Percentiles rank a stretch among this genome's conserved stretches.
These are phyloP conservation scores for Moniliella sp. DNA, from an alignment of 1,284 basidiomycete species.

Conservation along the genomic window DNA sequence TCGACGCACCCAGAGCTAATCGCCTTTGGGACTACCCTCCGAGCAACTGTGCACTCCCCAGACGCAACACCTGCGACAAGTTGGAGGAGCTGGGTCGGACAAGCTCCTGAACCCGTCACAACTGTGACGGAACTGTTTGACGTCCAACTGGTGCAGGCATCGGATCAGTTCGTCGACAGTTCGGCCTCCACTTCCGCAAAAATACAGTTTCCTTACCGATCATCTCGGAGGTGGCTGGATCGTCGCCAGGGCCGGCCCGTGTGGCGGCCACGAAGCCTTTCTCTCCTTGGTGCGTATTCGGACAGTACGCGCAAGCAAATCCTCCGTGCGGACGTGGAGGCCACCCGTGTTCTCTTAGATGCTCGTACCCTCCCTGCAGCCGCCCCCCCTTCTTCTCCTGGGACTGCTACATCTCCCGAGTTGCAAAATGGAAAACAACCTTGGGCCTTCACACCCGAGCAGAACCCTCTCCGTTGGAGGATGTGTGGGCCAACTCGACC, in stretches of 20 bases:
- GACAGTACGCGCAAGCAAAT: conserved; percentile 14
- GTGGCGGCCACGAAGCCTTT: conserved; percentile 78
- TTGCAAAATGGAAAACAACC: conserved; percentile 17
- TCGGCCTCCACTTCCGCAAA: conserved; percentile 56
- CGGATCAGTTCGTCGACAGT: conserved; percentile 44
- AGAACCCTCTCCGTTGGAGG: conserved; percentile 5
- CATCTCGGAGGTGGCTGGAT: conserved; percentile 74
- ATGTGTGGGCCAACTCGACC: conserved; percentile 5
- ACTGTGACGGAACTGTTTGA: conserved; percentile 16
- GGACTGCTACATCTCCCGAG: not conserved
- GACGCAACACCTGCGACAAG: too few relatives aligned
- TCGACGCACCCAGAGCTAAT: too few relatives aligned
- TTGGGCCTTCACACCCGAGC: not conserved
- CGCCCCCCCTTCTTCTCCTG: conserved; percentile 4
- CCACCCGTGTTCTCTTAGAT: conserved; percentile 55
- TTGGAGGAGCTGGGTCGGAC: too few relatives aligned
- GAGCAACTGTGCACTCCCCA: too few relatives aligned
- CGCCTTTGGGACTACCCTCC: too few relatives aligned
- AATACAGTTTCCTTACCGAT: conserved; percentile 65
- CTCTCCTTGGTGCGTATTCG: conserved; percentile 55
- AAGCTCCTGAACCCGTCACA: too few relatives aligned
- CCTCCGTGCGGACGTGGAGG: conserved; percentile 65
- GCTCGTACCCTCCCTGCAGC: too few relatives aligned
- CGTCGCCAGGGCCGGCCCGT: conserved; percentile 75
- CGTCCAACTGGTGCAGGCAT: conserved; percentile 10